Evolutionary conservation across 2,329 filamentous ascomycete species (phyloP), one percentile per base, ranked within the genome.

Genomic region (Cladophialophora exuberans): DNA sequence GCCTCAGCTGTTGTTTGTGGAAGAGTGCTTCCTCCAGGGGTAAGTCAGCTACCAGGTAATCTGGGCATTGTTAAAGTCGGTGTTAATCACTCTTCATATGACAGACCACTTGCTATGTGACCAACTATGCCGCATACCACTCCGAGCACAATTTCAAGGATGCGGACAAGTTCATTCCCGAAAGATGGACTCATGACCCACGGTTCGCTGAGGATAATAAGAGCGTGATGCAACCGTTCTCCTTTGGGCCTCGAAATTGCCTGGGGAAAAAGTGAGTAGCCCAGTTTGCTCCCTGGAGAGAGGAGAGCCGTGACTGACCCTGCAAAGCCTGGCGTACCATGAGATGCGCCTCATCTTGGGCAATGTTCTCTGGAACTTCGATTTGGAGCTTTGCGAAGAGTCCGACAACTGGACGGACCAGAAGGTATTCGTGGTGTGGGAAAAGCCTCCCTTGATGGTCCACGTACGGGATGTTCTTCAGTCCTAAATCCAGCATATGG

Each of bases 171-270:
- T 44, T 54, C 45, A 43, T 52, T 6, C 57, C 57, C 17, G 57
- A 60, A 26, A 28, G 57, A 10, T 60, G 57, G 57, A 48, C 56
- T 6, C 33, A 38, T 6, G 60, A 58, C n/a, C 45, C 50, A 18
- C 38, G 56, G 23, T 68, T 65, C 4, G 57, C 43, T 1, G 45
- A 52, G 3, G 66, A 68, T 43, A 64, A 61, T 6, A 64, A 56
- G 35, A 60, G 63, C 26, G 66, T 63, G 3, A 41, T 63, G 23
- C 67, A 66, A 5, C 67, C 73, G 1, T 75, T 76, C 48, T 68
- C 65, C 6, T 52, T 69, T 0, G 73, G 73, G 0, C 66, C 70
- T 1, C 61, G 72, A 17, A 64, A 62, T 17, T 76, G 73, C 46
- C 63, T 70, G 15, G 45, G 49, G 31, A 52, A 35, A 17, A 44